Conservation (phyloP, 805 yeast genomes). For the Candida boidinii region DNA sequence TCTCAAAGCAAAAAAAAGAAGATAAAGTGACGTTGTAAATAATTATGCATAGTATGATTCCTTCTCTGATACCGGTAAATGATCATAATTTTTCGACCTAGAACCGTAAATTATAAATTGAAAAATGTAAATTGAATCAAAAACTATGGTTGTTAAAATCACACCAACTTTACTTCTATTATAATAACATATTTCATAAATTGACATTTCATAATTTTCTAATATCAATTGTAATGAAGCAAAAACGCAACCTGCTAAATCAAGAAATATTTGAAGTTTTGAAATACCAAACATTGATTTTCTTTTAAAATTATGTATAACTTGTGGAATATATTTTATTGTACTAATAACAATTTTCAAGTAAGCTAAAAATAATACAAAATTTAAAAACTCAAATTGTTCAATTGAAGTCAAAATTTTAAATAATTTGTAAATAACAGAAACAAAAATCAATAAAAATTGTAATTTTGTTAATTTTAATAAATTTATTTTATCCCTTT, state of each 20-base stretch:
- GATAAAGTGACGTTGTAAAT: too few species aligned
- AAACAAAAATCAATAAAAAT: slow-evolving; percentile 8
- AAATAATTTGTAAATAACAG: slow-evolving; percentile 16
- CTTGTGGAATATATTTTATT: slow-evolving; percentile 44
- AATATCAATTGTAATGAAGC: slow-evolving; percentile 30
- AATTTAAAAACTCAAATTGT: slow-evolving; percentile 26
- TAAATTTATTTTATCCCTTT: slow-evolving; percentile 8
- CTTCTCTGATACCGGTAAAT: too few species aligned
- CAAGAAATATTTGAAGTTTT: slow-evolving; percentile 29
- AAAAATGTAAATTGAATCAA: slow-evolving; percentile 18
- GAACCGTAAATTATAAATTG: slow-evolving; percentile 16
- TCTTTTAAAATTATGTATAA: slow-evolving; percentile 30
- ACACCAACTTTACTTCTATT: slow-evolving; percentile 38
- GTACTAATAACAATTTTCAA: slow-evolving; percentile 36
- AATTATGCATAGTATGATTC: too few species aligned
- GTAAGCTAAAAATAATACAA: slow-evolving; percentile 33
- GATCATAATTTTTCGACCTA: background rate
- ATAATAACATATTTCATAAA: slow-evolving; percentile 19
- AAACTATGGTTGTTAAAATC: slow-evolving; percentile 25
- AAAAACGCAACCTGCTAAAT: slow-evolving; percentile 33
- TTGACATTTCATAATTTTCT: slow-evolving; percentile 23
- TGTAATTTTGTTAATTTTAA: slow-evolving; percentile 12
- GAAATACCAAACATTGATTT: slow-evolving; percentile 39
- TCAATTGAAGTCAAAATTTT: slow-evolving; percentile 11
- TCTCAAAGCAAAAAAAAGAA: too few species aligned